Percentiles rank a stretch among this genome's conserved stretches.
Evolutionary conservation across 495 filamentous ascomycete genomes (phyloP).

Genomic region (Lentithecium fluviatile): DNA sequence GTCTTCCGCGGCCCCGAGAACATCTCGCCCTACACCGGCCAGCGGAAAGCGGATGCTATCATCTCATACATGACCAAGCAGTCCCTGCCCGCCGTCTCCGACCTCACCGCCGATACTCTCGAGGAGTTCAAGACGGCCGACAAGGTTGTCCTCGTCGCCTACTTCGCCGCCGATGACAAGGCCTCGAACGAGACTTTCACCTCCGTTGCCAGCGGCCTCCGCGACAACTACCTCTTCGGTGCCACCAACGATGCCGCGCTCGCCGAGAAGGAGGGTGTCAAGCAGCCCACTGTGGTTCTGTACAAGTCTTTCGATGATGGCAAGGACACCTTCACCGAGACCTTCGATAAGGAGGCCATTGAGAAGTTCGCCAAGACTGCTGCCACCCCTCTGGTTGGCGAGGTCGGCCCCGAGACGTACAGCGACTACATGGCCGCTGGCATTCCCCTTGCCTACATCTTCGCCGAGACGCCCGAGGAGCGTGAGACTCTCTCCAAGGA

Average conservation of each 20-base stretch:
- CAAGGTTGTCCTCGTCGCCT: conserved; percentile 92
- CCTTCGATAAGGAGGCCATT: conserved; percentile 74
- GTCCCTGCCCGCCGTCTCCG: conserved; percentile 86
- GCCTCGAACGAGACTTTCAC: conserved; percentile 76
- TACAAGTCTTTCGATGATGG: conserved; percentile 99
- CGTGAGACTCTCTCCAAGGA: conserved; percentile 70
- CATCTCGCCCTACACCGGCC: conserved; percentile 77
- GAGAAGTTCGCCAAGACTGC: conserved; percentile 78
- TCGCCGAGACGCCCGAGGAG: conserved; percentile 89
- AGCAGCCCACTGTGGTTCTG: conserved; percentile 80
- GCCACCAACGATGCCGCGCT: conserved; percentile 76
- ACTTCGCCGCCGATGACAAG: conserved; percentile 82
- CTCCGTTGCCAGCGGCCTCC: conserved; percentile 74
- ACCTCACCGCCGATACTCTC: conserved; percentile 72
- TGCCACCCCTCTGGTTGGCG: conserved; percentile 88
- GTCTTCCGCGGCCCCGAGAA: conserved; percentile 94
- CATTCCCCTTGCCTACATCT: conserved; percentile 95
- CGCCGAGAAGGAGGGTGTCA: conserved; percentile 86
- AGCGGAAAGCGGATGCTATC: conserved; percentile 87
- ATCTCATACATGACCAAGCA: conserved; percentile 99
- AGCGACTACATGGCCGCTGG: conserved; percentile 92
- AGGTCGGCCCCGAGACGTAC: conserved; percentile 98
- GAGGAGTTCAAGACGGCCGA: conserved; percentile 97
- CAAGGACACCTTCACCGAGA: conserved; percentile 77
- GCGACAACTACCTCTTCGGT: conserved; percentile 91